These are phyloP conservation scores for Clathrus columnatus DNA, from an alignment of 768 basidiomycete genomes.

Conservation along the genomic window DNA sequence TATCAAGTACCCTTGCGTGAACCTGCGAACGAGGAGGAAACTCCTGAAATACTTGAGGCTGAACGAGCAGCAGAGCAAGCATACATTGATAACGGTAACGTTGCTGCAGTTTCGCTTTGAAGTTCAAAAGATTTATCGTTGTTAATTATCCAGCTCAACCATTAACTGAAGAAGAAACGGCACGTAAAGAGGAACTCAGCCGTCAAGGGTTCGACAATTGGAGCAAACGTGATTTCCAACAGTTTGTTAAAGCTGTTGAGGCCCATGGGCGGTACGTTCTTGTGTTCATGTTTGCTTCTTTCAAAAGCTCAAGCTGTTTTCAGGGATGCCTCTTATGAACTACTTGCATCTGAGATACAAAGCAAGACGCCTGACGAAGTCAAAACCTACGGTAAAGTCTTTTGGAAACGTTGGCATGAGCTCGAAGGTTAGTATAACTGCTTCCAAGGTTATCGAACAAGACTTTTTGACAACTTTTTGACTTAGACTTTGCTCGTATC, in stretches of 20 bases:
- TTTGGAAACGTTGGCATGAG: slow-evolving; percentile 85
- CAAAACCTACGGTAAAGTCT: slow-evolving; percentile 67
- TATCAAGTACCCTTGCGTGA: slow-evolving; percentile 40
- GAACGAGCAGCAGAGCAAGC: slow-evolving; percentile 75
- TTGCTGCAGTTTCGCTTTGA: not conserved
- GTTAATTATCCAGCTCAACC: slow-evolving; percentile 56
- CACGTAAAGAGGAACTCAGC: slow-evolving; percentile 69
- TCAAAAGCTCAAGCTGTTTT: not conserved
- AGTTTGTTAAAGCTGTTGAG: slow-evolving; percentile 74
- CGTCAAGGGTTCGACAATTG: slow-evolving; percentile 81
- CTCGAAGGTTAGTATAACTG: slow-evolving; percentile 52
- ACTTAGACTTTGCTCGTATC: slow-evolving; percentile 66
- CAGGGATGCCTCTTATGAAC: slow-evolving; percentile 58
- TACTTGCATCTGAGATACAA: slow-evolving; percentile 75
- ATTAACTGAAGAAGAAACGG: slow-evolving; percentile 79
- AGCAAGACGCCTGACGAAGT: slow-evolving; percentile 78
- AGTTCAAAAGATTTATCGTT: not conserved
- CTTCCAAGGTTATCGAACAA: not conserved
- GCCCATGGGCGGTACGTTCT: slow-evolving; percentile 65
- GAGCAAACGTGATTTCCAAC: slow-evolving; percentile 91
- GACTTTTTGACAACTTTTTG: slow-evolving; percentile 1
- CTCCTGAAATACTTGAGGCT: slow-evolving; percentile 75
- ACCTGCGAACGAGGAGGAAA: slow-evolving; percentile 59
- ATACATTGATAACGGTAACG: slow-evolving; percentile 74
- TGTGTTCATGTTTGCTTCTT: not conserved